Base-by-base conservation (phyloP, 2,329 filamentous ascomycete genomes). In the Nigrospora osmanthi region DNA sequence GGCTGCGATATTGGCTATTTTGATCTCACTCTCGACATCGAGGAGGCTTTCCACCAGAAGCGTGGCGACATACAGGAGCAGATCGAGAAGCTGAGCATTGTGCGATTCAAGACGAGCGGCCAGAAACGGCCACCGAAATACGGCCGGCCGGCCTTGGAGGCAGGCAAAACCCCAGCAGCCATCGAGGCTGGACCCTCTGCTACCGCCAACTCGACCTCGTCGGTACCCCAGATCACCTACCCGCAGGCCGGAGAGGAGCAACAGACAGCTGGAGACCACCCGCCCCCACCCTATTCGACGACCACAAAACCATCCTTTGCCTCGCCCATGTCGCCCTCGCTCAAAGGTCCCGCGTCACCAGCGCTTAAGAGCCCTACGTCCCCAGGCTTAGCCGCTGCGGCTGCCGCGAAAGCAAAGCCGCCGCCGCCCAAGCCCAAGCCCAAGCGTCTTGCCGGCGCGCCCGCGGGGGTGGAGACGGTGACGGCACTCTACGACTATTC, bases 1-100 rank as follows among this genome's bases (percentile, higher is more conserved):
- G 82, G 78, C 54, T 89, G 94, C 64, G 90, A 97, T 60, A 98
- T 98, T 61, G 89, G 89, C 49, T 98, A 98, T 69, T 98, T 98
- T 66, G 87, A 98, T 64, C 77, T 98, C 42, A 87, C 86, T 2
- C 76, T 87, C 31, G 90, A 95, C 58, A 85, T 98, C 37, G 89
- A 96, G 63, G 91, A 91, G 52, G 90, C 89, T 12, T 98, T 95
- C 63, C 74, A 87, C 58, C 77, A 81, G 64, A 96, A 96, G 72
- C 85, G 90, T 30, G 91, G 89, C 23, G 86, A 94, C 55, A 83
- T 93, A 48, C 84, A 93, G 61, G 87, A 94, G 54, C 80, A 78
- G 50, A 81, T 85, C n/a, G 93, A 98, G 65, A 81, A 79, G 34
- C 73, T 98, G 15, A 75, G 80, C 12, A 96, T 98, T 52, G 83